Evolutionary conservation across 257 asterid species (phyloP), one percentile per base, ranked within the genome.

Genomic region (Coffea eugenioides): DNA sequence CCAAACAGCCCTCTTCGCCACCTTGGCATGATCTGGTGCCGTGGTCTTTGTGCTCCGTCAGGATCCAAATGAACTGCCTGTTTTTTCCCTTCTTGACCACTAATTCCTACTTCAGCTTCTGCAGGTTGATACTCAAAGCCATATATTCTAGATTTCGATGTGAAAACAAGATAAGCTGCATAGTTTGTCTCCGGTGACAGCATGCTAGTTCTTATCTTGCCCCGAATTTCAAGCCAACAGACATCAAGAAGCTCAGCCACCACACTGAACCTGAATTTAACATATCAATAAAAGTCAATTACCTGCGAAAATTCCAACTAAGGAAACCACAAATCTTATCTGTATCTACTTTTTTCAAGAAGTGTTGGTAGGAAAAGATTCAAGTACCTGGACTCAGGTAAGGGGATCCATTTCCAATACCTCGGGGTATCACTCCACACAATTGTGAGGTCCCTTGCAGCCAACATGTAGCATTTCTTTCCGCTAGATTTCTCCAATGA

Each of bases 91-190:
- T 86, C 91, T 0, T 78, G 82, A 21, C 94, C 94, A 3, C 78
- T 74, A 34, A 82, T 54, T 39, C 83, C 79, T 52, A 94, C 85
- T 2, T 57, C 86, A 73, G 80, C 90, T 73, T 90, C 90, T 0
- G 83, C 92, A 0, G 87, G 84, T 21, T 64, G 83, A 84, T 62
- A 21, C 1, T 86, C 86, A 54, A 94, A 90, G 36, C 97, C 97
- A 39, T 39, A 39, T 1, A 69, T 2, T 43, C 71, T 59, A 9
- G 89, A 48, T 41, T 73, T 85, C 43, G 31, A 21, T 8, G 82
- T 79, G 91, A 80, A 91, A 54, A 94, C 94, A 0, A 94, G 87
- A 87, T 89, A 94, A 21, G 96, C 97, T 72, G 91, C 93, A 66
- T 94, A 94, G 18, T 80, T 86, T 3, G 95, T 94, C 66, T 83